phyloP scores from a whole-genome alignment of 2,329 filamentous ascomycete genomes.

The Clarireedia paspali region DNA sequence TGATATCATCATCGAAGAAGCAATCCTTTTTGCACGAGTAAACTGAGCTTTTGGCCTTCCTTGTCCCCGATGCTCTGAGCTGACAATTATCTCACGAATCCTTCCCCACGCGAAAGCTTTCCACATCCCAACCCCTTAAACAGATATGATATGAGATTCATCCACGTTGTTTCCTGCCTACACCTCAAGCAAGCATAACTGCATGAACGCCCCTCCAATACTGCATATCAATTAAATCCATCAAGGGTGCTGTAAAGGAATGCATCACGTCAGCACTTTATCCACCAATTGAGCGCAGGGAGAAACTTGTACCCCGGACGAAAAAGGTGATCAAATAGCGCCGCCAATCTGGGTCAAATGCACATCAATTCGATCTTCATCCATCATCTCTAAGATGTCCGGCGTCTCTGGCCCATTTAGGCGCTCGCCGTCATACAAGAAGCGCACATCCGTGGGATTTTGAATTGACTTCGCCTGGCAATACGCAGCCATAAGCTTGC shows the following conservation, averaged over 20 bases:
- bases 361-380: neutral
- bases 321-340: neutral
- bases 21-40: no score
- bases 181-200: neutral
- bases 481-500: constrained; percentile 1
- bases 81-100: no score
- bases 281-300: neutral
- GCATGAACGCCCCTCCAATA: neutral
- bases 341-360: neutral
- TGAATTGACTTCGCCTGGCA: neutral
- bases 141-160: no score
- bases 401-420: neutral
- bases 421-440: neutral
- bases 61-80: no score
- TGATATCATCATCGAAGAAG: no score
- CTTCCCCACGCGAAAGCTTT: no score
- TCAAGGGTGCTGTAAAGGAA: neutral
- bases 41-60: no score
- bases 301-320: neutral
- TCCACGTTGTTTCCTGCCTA: neutral
- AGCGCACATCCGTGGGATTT: neutral
- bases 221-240: neutral
- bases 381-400: neutral
- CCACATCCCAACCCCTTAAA: no score
- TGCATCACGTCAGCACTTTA: neutral